Conservation (phyloP, 345 rosid species). For the Atalantia buxifolia region DNA sequence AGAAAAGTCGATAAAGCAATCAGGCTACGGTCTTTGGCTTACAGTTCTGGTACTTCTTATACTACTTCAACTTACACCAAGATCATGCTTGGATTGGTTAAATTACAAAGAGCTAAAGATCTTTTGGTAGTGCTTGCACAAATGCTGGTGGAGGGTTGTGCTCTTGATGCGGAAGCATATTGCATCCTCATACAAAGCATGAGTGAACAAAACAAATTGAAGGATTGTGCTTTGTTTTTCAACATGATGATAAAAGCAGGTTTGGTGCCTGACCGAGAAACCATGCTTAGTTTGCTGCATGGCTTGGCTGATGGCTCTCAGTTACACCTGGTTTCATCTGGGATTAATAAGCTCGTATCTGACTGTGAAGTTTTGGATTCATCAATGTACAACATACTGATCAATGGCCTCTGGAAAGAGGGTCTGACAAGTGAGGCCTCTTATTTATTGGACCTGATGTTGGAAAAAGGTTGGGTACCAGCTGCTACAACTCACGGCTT, state of each 20-base stretch:
- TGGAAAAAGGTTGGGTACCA: conserved; percentile 55
- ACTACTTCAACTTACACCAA: conserved; percentile 26
- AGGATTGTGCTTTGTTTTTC: conserved; percentile 36
- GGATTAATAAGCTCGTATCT: conserved; percentile 26
- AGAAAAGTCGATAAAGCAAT: conserved; percentile 43
- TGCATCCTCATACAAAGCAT: conserved; percentile 37
- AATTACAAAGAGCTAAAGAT: conserved; percentile 15
- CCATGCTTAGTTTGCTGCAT: conserved; percentile 22
- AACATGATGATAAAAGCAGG: conserved; percentile 38
- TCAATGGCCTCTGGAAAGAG: conserved; percentile 47
- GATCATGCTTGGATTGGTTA: conserved; percentile 35
- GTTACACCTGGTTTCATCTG: conserved; percentile 22
- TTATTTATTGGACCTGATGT: conserved; percentile 41
- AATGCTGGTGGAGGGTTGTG: conserved; percentile 41
- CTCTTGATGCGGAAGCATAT: conserved; percentile 34
- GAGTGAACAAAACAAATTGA: conserved; percentile 19
- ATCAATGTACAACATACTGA: conserved; percentile 26
- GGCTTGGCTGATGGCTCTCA: conserved; percentile 24
- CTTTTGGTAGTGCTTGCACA: conserved; percentile 30
- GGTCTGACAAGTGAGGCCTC: conserved; percentile 33
- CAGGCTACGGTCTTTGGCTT: conserved; percentile 30
- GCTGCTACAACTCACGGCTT: conserved; percentile 41
- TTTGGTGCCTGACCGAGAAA: conserved; percentile 32
- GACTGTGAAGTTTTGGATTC: conserved; percentile 26
- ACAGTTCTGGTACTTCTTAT: conserved; percentile 25